These are phyloP conservation scores for Haematococcus sp. DNA, from an alignment of 139 green algal species.

Conservation along the genomic window DNA sequence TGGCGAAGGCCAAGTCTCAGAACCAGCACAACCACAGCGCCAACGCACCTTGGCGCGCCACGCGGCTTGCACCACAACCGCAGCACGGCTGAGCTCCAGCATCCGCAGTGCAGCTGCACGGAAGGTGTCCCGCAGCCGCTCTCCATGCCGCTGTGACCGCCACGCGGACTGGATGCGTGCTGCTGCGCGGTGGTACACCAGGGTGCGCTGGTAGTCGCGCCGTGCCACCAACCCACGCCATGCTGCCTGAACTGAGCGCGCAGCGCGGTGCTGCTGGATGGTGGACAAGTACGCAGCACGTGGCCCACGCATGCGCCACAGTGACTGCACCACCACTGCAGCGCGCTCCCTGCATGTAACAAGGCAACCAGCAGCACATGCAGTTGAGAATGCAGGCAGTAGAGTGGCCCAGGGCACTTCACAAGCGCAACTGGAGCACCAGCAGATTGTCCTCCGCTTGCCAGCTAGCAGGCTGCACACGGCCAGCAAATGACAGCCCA, in stretches of 20 bases:
- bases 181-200: not conserved
- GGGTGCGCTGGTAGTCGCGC: not conserved
- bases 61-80: slow-evolving; percentile 10
- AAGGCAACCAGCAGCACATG: not conserved
- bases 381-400: not conserved
- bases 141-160: slow-evolving; percentile 6
- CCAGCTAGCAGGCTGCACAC: not conserved
- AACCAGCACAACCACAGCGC: not conserved
- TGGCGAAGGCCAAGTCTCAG: no score
- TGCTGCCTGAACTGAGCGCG: not conserved
- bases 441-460: not conserved
- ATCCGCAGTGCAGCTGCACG: slow-evolving; percentile 3
- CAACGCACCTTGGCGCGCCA: slow-evolving; percentile 25
- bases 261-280: slow-evolving; percentile 17
- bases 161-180: slow-evolving; percentile 16
- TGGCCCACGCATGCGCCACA: slow-evolving; percentile 4
- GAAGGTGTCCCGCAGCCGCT: slow-evolving; percentile 6
- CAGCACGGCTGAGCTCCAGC: not conserved
- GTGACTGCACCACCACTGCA: slow-evolving; percentile 6
- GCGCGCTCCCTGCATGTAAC: not conserved
- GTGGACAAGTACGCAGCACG: not conserved
- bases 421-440: not conserved
- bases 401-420: no score
- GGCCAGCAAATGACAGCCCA: not conserved
- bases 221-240: not conserved